Evolutionary conservation across 2,329 filamentous ascomycete species (phyloP).

Genomic region (Fusarium sororula): DNA sequence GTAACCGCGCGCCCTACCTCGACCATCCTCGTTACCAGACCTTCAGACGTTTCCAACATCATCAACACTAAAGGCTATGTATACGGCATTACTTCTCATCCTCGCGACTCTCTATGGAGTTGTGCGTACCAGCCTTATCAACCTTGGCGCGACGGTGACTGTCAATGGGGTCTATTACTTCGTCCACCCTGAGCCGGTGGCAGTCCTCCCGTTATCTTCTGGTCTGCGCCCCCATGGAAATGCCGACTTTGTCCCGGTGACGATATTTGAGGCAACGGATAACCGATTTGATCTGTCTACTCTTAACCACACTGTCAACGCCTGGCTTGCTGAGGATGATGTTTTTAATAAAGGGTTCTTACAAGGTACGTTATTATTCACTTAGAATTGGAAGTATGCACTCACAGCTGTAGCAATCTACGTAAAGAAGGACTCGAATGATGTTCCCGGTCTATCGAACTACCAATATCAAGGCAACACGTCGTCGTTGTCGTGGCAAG

Average conservation of each 20-base stretch:
- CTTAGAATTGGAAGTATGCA: not conserved
- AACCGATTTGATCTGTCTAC: not conserved
- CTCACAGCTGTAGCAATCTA: not conserved
- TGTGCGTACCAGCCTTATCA: not conserved
- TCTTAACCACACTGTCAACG: too few relatives aligned
- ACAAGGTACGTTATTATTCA: not conserved
- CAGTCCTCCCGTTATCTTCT: not conserved
- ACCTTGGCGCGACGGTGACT: not conserved
- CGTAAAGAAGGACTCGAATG: not conserved
- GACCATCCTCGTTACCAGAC: fast-evolving
- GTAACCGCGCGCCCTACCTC: not conserved
- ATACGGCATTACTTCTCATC: fast-evolving
- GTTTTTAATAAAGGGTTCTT: not conserved
- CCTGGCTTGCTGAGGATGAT: not conserved
- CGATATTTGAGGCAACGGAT: not conserved
- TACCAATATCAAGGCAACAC: not conserved
- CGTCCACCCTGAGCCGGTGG: not conserved
- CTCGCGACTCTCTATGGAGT: too few relatives aligned
- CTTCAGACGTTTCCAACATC: not conserved
- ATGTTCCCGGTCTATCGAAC: fast-evolving
- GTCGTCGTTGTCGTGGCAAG: not conserved
- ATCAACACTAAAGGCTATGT: not conserved
- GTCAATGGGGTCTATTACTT: not conserved
- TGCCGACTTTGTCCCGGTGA: not conserved
- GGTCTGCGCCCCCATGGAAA: fast-evolving